phyloP scores from a whole-genome alignment of 768 basidiomycete species.

The Leccinum rimulosum region DNA sequence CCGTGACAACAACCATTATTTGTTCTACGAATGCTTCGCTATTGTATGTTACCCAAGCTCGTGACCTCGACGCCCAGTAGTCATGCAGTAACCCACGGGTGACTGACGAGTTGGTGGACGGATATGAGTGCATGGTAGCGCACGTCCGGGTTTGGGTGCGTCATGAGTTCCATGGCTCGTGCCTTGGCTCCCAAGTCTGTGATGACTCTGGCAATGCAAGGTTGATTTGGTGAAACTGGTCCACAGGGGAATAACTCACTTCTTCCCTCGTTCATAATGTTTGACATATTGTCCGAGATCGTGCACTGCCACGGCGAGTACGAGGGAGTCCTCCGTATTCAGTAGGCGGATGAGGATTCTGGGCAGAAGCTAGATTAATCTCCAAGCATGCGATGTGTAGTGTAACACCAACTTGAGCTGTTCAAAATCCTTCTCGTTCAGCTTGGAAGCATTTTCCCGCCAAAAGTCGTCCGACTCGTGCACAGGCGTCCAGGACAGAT shows the following conservation, averaged over 20 bases:
- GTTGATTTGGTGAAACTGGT: not conserved
- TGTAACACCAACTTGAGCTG: conserved; percentile 67
- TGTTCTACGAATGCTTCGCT: conserved; percentile 11
- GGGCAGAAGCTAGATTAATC: not conserved
- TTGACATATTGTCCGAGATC: conserved; percentile 95
- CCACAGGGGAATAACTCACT: conserved; percentile 46
- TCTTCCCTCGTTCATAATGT: conserved; percentile 88
- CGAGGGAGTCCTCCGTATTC: conserved; percentile 62
- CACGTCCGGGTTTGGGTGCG: conserved; percentile 82
- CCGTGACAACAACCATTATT: conserved; percentile 22
- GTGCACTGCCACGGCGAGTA: conserved; percentile 89
- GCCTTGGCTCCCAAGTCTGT: conserved; percentile 86
- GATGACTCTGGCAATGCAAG: conserved; percentile 51
- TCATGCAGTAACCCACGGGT: conserved; percentile 66
- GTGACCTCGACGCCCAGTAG: not conserved
- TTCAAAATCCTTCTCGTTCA: conserved; percentile 82
- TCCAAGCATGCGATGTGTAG: not conserved
- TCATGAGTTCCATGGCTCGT: conserved; percentile 90
- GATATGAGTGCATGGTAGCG: conserved; percentile 89
- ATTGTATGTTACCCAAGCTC: conserved; percentile 2
- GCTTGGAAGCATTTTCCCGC: conserved; percentile 87
- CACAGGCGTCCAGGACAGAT: conserved; percentile 92
- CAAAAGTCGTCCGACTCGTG: conserved; percentile 98
- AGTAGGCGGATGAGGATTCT: conserved; percentile 77
- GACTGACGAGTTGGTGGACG: conserved; percentile 89